Evolutionary conservation across 306 rosid species (phyloP), one percentile per base, ranked within the genome.

Genomic region (Vicia villosa): DNA sequence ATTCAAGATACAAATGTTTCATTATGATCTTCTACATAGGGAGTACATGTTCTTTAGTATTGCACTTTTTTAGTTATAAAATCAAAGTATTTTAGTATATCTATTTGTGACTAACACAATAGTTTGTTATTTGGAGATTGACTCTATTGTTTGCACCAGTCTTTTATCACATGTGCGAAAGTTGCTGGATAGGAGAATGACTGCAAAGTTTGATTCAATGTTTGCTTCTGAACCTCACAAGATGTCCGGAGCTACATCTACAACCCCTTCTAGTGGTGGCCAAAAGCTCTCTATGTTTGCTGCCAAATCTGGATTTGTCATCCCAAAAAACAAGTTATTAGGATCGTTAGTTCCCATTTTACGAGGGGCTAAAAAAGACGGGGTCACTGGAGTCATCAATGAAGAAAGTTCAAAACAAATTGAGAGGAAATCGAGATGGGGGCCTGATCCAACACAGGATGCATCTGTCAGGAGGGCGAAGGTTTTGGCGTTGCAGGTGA

Each of bases 401-500:
- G 89, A 85, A 54, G 93, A 86, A 73, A 85, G 51, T 78, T 73
- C 81, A 41, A 83, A 86, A 67, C 88, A 83, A 80, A 63, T 37
- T 43, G 86, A 78, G 68, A 86, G 97, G 83, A 84, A 80, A 77
- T 87, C 96, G 10, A 90, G 85, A 81, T 90, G 98, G 98, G 95
- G 91, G 32, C 87, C 85, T 77, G 97, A 90, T 85, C 82, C 74
- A 47, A 72, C 89, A 15, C 90, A 80, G 28, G 96, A 87, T 84
- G 72, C 92, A 50, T 51, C 83, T 49, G 96, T 90, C 49, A 87
- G 74, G 77, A 90, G 74, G 73, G 95, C 81, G 58, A 88, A 87
- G 82, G 84, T 87, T 69, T 83, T 87, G 63, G 98, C 98, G 69
- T 84, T 87, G 87, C 91, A 94, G 97, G 98, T 92, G 67, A 73